Evolutionary conservation across 140 eudicot genomes (phyloP), one percentile per base, ranked within the genome.

Genomic region (Oenanthe javanica): DNA sequence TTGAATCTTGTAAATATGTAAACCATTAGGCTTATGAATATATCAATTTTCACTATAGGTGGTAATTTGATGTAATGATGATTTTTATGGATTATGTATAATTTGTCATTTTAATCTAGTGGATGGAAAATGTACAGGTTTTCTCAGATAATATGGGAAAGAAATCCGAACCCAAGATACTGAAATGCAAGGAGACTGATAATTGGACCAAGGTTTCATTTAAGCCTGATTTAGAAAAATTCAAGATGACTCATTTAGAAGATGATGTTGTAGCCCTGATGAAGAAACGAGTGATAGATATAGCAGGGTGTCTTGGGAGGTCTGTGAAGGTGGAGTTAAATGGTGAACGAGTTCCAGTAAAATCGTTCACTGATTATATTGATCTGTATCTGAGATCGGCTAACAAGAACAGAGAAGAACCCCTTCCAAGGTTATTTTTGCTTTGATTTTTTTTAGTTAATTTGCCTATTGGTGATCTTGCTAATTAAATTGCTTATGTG

Each of bases 161-260:
- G 43, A 94, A 92, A 81, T 77, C 90, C 19, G 91, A 89, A 78
- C 98, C 98, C 64, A 48, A 67, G 0, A 89, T 90, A 27, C 81
- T 91, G 18, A 94, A 92, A 84, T 94, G 97, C 91, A 94, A 90
- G 87, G 86, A n/a, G 51, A 46, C 84, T 83, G 98, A 94, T 78
- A 94, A 94, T 81, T 94, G 98, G 98, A 94, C 98, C 0, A 94
- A 88, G 87, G 97, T 94, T 49, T 54, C 98, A 50, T 94, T 90
- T 51, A 92, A 92, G 90, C 98, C 98, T 4, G 98, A 94, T 85
- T 82, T 94, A 63, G 82, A 85, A 6, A 94, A 92, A 76, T 94
- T 94, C 82, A 84, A 86, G 63, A 92, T 94, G 97, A 84, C 85
- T 42, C 83, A 88, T 48, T 85, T 94, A 2, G 97, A 94, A 83